Evolutionary conservation across 1,139 yeast genomes (phyloP), one percentile per base, ranked within the genome.

Genomic region (Kodamaea suecica): DNA sequence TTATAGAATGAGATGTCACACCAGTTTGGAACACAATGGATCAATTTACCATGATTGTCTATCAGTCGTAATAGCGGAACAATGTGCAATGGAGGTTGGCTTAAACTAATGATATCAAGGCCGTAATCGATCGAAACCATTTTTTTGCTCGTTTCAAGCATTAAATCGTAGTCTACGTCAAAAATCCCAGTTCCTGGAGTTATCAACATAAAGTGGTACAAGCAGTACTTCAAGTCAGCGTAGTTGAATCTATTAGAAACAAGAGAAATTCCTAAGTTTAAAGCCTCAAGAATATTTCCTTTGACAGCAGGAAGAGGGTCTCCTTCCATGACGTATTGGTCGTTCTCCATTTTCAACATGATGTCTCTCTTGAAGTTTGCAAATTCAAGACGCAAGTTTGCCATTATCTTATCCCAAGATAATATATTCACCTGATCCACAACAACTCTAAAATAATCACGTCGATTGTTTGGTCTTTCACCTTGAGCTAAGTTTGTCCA

Each of bases 121-220:
- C 95, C 92, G 36, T 87, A 73, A 49, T 94, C 98, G 5, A 86
- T 73, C 4, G 81, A 76, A 8, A 84, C 67, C 56, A 94, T 71
- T 48, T 85, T 79, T 48, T 77, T 77, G 34, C 95, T 83, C 0
- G 96, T 85, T 42, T 80, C 77, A 34, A 81, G 65, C 48, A 94
- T 65, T 41, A 87, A 68, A 40, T 82, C 82, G 53, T 83, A 84
- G 44, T 90, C 95, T 5, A 92, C 96, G 58, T 94, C 98, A 57
- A 80, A 92, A 10, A 92, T 63, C 0, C 98, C 98, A 0, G 95
- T 78, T 1, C 97, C 97, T 0, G 98, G 95, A 2, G 96, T 83
- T 4, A 90, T 76, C 6, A 92, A 69, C 38, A 90, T 78, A 37
- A 88, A 83, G 58, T 92, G 97, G 16, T 80, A 80, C 12, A 92